Evolutionary conservation across 352 stramenopile species (phyloP).

Genomic region (Blastocystis sp.): DNA sequence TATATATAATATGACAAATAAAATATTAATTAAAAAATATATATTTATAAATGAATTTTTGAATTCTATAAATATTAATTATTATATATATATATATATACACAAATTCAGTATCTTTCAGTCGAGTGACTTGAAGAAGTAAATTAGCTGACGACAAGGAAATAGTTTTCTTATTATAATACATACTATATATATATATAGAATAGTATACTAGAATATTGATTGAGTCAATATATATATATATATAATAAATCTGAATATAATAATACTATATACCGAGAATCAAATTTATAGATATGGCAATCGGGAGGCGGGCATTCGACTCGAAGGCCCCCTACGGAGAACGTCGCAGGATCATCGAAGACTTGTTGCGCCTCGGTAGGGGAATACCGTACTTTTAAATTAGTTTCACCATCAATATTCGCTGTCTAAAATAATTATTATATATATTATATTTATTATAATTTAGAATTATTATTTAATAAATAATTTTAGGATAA

Average conservation of each 20-base stretch:
- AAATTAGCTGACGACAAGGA: constrained; percentile 42
- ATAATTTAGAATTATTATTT: constrained; percentile 51
- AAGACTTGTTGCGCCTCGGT: constrained; percentile 52
- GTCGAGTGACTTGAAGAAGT: constrained; percentile 60
- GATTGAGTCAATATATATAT: no score
- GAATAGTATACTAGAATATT: neutral
- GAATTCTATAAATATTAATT: neutral
- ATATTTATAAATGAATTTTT: no score
- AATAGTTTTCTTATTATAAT: neutral
- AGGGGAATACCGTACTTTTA: constrained; percentile 62
- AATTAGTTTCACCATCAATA: constrained; percentile 69
- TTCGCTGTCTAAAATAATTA: constrained; percentile 65
- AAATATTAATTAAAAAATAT: neutral
- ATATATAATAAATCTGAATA: no score
- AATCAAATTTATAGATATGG: constrained; percentile 64
- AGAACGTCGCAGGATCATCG: no score
- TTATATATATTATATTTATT: constrained; percentile 57
- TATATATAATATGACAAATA: no score
- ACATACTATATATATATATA: neutral
- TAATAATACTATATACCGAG: constrained; percentile 41
- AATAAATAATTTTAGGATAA: no score
- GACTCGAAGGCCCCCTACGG: constrained; percentile 45
- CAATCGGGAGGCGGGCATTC: constrained; percentile 49
- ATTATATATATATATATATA: constrained; percentile 39
- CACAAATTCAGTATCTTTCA: constrained; percentile 66